Evolutionary conservation across 805 yeast genomes (phyloP).

Genomic region (Saccharomycodes ludwigii): DNA sequence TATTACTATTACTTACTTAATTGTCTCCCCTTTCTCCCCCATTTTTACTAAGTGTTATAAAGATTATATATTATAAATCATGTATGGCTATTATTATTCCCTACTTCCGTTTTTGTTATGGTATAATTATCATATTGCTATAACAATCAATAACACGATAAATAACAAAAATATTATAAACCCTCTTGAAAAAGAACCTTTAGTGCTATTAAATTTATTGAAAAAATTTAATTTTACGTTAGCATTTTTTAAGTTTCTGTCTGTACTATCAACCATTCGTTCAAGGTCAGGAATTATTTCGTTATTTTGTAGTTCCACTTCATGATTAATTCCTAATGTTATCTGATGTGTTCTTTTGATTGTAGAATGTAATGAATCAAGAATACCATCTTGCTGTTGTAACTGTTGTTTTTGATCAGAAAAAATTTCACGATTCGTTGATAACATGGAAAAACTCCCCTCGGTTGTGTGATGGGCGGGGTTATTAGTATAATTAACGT

Average conservation of each 20-base stretch:
- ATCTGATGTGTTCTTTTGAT: conserved; percentile 33
- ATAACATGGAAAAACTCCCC: background rate
- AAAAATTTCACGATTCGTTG: conserved; percentile 25
- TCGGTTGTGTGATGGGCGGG: no score
- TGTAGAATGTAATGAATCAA: conserved; percentile 29
- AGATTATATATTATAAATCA: no score
- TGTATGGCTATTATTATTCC: no score
- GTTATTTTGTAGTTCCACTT: conserved; percentile 35
- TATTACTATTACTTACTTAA: no score
- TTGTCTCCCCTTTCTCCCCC: no score
- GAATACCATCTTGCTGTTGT: conserved; percentile 32
- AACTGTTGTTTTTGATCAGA: conserved; percentile 36
- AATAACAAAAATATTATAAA: background rate
- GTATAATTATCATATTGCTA: no score
- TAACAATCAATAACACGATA: conserved; percentile 7
- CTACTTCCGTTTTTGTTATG: no score
- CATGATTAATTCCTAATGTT: conserved; percentile 34
- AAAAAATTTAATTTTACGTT: conserved; percentile 27
- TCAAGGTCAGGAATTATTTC: conserved; percentile 37
- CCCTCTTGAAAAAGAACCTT: background rate
- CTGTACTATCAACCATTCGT: conserved; percentile 30
- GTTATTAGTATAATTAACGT: background rate
- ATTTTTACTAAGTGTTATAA: no score
- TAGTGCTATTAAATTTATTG: conserved; percentile 18
- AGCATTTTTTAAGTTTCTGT: conserved; percentile 30